Percentiles rank a stretch among this genome's conserved stretches.
phyloP scores from a whole-genome alignment of 805 yeast genomes.

The Sungouiozyma ichnusensis region DNA sequence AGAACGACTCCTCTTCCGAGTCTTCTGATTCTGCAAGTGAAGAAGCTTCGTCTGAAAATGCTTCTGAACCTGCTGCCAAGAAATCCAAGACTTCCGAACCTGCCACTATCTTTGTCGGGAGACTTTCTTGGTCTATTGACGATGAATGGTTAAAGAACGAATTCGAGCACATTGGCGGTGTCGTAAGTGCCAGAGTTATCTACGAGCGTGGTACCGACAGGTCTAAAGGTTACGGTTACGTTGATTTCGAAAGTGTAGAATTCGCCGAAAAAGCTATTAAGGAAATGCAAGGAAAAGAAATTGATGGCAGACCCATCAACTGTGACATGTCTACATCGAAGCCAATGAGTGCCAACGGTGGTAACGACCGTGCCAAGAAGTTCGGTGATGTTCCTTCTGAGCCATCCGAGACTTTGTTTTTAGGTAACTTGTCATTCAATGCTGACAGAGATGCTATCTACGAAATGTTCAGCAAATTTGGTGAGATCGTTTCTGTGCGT shows the following conservation, averaged over 20 bases:
- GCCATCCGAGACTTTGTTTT: constrained; percentile 92
- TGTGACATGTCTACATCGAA: constrained; percentile 83
- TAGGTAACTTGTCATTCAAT: constrained; percentile 92
- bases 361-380: constrained; percentile 70
- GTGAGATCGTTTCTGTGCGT: constrained; percentile 80
- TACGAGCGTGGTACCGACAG: constrained; percentile 85
- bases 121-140: constrained; percentile 94
- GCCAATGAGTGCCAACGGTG: constrained; percentile 48
- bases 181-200: constrained; percentile 81
- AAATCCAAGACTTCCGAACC: constrained; percentile 52
- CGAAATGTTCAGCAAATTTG: constrained; percentile 64
- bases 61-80: constrained; percentile 35
- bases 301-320: constrained; percentile 95
- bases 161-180: constrained; percentile 77
- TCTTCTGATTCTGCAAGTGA: constrained; percentile 10
- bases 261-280: constrained; percentile 79
- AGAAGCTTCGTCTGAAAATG: constrained; percentile 18
- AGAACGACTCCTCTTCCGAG: constrained; percentile 6
- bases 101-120: constrained; percentile 89
- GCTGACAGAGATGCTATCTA: constrained; percentile 72
- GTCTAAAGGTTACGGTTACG: constrained; percentile 96
- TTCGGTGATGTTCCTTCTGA: constrained; percentile 85
- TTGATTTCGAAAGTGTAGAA: constrained; percentile 72
- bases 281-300: constrained; percentile 84
- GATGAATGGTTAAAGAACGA: constrained; percentile 87